phyloP scores from a whole-genome alignment of 371 early-diverging fungal species.

The Encephalitozoon hellem region DNA sequence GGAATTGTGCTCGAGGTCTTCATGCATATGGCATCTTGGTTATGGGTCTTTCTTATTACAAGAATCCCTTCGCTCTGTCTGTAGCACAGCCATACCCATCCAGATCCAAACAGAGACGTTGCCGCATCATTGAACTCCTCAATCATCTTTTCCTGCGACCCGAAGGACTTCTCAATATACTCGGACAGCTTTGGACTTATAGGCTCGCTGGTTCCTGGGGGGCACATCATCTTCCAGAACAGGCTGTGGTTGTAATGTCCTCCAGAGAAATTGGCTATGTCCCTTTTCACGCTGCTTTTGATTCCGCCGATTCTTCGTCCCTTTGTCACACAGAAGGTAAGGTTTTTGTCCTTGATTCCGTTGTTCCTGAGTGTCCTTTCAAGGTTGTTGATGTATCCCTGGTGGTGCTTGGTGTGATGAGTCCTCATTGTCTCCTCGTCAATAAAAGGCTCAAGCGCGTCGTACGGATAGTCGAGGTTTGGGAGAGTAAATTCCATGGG shows the following conservation, averaged over 20 bases:
- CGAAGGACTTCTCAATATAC: conserved; percentile 73
- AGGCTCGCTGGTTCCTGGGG: conserved; percentile 65
- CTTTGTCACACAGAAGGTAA: conserved; percentile 63
- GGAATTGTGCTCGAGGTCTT: conserved; percentile 66
- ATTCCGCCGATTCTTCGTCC: conserved; percentile 62
- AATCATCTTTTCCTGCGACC: conserved; percentile 72
- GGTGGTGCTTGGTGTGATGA: conserved; percentile 90
- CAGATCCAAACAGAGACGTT: conserved; percentile 80
- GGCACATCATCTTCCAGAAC: conserved; percentile 83
- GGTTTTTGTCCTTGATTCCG: background rate
- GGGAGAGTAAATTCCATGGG: conserved; percentile 37
- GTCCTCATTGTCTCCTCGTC: conserved; percentile 79
- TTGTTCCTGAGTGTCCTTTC: conserved; percentile 63
- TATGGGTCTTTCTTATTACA: conserved; percentile 75
- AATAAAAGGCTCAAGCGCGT: conserved; percentile 52
- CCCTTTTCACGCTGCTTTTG: conserved; percentile 68
- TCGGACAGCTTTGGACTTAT: conserved; percentile 61
- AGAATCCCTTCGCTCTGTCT: conserved; percentile 69
- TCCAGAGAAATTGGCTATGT: conserved; percentile 80
- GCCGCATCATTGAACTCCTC: conserved; percentile 70
- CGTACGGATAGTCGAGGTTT: conserved; percentile 46
- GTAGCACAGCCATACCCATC: conserved; percentile 91
- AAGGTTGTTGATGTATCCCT: conserved; percentile 66
- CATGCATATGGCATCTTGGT: conserved; percentile 77
- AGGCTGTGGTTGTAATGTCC: conserved; percentile 92